Evolutionary conservation across 495 filamentous ascomycete genomes (phyloP).

Genomic region (Aspergillus bridgeri): DNA sequence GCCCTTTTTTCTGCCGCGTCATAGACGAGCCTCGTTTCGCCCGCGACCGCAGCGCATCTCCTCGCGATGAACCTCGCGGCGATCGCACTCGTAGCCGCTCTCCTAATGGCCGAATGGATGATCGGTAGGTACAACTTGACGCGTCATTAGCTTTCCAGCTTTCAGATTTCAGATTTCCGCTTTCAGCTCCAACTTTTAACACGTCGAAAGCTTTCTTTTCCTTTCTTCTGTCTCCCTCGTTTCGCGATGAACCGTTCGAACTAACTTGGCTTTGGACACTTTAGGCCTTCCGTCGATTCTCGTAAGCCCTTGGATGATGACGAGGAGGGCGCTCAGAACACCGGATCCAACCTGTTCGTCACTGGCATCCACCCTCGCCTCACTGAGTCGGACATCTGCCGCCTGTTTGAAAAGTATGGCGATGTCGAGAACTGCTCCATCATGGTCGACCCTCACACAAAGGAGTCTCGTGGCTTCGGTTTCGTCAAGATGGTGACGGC

Average conservation of each 20-base stretch:
- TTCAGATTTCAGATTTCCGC: no score
- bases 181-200: no score
- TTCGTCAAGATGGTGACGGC: constrained; percentile 98
- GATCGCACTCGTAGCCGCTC: constrained; percentile 76
- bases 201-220: neutral
- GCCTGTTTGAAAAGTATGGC: constrained; percentile 97
- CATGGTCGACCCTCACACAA: constrained; percentile 97
- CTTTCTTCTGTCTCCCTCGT: neutral
- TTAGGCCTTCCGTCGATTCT: constrained; percentile 33
- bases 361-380: constrained; percentile 97
- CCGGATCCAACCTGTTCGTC: constrained; percentile 97
- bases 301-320: constrained; percentile 59
- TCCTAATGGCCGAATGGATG: constrained; percentile 61
- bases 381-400: constrained; percentile 83
- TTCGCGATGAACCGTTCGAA: neutral
- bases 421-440: constrained; percentile 99
- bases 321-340: constrained; percentile 79
- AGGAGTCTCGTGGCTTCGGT: constrained; percentile 97
- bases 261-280: constrained; percentile 5
- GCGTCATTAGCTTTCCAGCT: no score
- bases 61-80: constrained; percentile 69
- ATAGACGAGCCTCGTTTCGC: constrained; percentile 80
- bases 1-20: constrained; percentile 12
- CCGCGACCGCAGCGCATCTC: constrained; percentile 89
- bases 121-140: constrained; percentile 59